These are phyloP conservation scores for Raffaelea albimanens DNA, from an alignment of 2,329 filamentous ascomycete species.

Conservation along the genomic window DNA sequence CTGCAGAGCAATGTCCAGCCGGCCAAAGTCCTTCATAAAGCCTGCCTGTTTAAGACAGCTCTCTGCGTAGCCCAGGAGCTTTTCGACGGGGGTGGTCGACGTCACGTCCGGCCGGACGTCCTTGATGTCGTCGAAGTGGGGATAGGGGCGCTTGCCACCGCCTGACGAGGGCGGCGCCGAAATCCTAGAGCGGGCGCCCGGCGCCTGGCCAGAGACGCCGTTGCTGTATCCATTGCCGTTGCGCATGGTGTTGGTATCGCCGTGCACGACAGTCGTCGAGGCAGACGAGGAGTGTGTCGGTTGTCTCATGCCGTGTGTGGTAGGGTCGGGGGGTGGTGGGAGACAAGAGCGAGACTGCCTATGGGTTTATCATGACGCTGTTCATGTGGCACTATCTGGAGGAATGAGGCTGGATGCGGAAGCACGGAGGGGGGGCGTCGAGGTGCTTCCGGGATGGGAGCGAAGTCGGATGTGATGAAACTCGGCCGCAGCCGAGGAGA, in stretches of 20 bases:
- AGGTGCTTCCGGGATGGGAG: too few relatives aligned
- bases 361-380: background rate
- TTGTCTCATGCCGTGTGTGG: background rate
- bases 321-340: background rate
- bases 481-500: too few relatives aligned
- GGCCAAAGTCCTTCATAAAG: conserved; percentile 51
- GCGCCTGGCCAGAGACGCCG: conserved; percentile 1
- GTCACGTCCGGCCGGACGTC: conserved; percentile 29
- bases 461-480: too few relatives aligned
- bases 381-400: too few relatives aligned
- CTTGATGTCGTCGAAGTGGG: conserved; percentile 14
- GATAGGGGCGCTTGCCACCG: conserved; percentile 4
- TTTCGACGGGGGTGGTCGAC: conserved; percentile 39
- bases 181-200: background rate
- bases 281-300: conserved; percentile 7
- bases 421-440: too few relatives aligned
- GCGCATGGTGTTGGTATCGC: background rate
- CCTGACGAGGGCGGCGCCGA: background rate
- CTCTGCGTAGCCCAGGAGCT: conserved; percentile 44
- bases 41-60: conserved; percentile 49
- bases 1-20: conserved; percentile 66
- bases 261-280: conserved; percentile 9
- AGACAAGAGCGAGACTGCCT: background rate
- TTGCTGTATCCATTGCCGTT: conserved; percentile 3
- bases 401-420: too few relatives aligned